Conservation (phyloP, 2,329 filamentous ascomycete species). For the Neonectria punicea region DNA sequence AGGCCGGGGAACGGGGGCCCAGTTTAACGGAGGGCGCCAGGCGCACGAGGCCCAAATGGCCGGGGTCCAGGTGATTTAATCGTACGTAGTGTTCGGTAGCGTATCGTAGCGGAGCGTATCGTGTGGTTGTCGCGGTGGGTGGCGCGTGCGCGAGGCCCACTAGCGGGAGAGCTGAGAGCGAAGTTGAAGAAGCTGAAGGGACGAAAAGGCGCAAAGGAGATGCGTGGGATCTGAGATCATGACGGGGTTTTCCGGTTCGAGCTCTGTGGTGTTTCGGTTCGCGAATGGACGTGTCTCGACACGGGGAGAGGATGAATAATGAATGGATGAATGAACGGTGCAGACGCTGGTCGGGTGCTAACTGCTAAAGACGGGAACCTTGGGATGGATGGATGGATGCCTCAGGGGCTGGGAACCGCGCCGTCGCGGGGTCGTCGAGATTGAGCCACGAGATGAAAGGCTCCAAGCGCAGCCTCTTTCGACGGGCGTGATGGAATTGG, state of each 20-base stretch:
- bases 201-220: background rate
- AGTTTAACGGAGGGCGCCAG: conserved; percentile 27
- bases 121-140: background rate
- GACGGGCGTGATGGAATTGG: background rate
- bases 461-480: conserved; percentile 10
- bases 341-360: conserved; percentile 1
- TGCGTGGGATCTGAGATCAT: conserved; percentile 5
- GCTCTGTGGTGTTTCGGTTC: background rate
- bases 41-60: conserved; percentile 31
- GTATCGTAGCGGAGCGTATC: conserved; percentile 3
- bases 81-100: conserved; percentile 13
- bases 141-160: conserved; percentile 1
- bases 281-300: conserved; percentile 6
- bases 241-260: background rate
- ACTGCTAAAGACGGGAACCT: background rate
- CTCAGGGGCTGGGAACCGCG: conserved; percentile 14
- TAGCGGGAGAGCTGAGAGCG: conserved; percentile 3
- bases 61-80: conserved; percentile 33
- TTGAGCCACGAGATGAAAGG: conserved; percentile 10
- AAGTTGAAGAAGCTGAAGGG: conserved; percentile 11
- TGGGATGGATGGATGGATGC: background rate
- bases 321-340: background rate
- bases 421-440: conserved; percentile 15
- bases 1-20: conserved; percentile 26
- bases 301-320: background rate